phyloP scores from a whole-genome alignment of 495 filamentous ascomycete species.

The Astrothelium macrocarpum region DNA sequence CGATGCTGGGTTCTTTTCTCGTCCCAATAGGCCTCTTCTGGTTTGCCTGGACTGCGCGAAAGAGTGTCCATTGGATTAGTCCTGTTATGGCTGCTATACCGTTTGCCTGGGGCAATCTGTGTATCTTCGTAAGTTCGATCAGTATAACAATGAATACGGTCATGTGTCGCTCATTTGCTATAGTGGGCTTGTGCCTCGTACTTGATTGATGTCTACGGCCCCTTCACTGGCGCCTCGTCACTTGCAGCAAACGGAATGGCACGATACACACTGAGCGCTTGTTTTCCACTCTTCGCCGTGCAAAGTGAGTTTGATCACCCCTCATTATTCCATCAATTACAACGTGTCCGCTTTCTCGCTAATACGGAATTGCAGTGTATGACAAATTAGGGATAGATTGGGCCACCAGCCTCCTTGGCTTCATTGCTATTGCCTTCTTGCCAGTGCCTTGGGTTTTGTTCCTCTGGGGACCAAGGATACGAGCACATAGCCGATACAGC shows the following conservation, averaged over 20 bases:
- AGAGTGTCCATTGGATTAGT: conserved; percentile 42
- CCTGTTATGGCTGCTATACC: conserved; percentile 49
- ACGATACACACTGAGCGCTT: conserved; percentile 51
- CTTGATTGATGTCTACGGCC: conserved; percentile 50
- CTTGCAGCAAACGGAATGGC: conserved; percentile 54
- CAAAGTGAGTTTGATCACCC: conserved; percentile 24
- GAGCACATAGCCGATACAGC: conserved; percentile 20
- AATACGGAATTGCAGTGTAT: conserved; percentile 27
- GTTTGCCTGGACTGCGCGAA: conserved; percentile 41
- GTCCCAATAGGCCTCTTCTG: conserved; percentile 41
- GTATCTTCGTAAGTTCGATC: conserved; percentile 40
- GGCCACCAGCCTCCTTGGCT: conserved; percentile 38
- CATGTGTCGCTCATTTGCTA: conserved; percentile 1
- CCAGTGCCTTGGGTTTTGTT: conserved; percentile 37
- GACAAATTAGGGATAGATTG: conserved; percentile 32
- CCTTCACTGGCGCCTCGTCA: conserved; percentile 49
- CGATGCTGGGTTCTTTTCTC: conserved; percentile 37
- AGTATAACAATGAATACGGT: background rate
- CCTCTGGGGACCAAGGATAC: conserved; percentile 28
- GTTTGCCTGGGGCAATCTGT: conserved; percentile 59
- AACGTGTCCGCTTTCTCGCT: no score
- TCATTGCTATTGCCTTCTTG: conserved; percentile 33
- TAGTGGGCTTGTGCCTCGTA: conserved; percentile 40
- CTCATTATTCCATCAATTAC: no score
- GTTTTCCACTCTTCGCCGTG: conserved; percentile 52